These are phyloP conservation scores for Pisolithus marmoratus DNA, from an alignment of 768 basidiomycete species.

Conservation along the genomic window DNA sequence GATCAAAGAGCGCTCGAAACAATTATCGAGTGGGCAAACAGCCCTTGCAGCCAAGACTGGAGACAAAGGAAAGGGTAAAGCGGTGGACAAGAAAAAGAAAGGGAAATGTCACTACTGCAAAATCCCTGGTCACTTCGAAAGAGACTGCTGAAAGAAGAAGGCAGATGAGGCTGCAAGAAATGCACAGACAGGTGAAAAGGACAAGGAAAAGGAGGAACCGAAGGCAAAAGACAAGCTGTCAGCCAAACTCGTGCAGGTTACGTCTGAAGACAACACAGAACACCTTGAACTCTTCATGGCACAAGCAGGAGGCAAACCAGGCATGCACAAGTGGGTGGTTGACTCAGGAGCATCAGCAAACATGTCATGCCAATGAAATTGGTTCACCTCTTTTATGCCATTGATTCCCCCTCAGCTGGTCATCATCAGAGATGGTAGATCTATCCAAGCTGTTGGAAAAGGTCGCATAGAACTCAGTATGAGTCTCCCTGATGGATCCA, in stretches of 20 bases:
- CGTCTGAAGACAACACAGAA: too few species aligned
- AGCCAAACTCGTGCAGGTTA: not conserved
- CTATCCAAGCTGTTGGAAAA: conserved; percentile 1
- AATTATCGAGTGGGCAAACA: not conserved
- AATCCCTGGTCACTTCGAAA: not conserved
- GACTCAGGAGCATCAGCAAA: not conserved
- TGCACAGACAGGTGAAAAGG: not conserved
- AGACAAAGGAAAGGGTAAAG: not conserved
- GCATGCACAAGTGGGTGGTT: too few species aligned
- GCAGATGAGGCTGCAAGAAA: too few species aligned
- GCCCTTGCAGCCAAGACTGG: not conserved
- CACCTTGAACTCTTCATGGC: conserved; percentile 1
- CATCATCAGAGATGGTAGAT: not conserved
- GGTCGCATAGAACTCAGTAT: not conserved
- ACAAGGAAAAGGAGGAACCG: not conserved
- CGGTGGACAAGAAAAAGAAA: not conserved
- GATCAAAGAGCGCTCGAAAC: not conserved
- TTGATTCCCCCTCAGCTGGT: not conserved
- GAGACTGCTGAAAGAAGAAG: not conserved
- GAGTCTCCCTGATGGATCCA: not conserved
- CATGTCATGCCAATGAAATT: not conserved
- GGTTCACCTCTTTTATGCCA: not conserved
- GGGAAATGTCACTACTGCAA: not conserved
- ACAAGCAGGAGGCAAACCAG: not conserved
- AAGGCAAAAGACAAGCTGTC: not conserved